Evolutionary conservation across 768 basidiomycete genomes (phyloP).

Genomic region (Lepiota subincarnata): DNA sequence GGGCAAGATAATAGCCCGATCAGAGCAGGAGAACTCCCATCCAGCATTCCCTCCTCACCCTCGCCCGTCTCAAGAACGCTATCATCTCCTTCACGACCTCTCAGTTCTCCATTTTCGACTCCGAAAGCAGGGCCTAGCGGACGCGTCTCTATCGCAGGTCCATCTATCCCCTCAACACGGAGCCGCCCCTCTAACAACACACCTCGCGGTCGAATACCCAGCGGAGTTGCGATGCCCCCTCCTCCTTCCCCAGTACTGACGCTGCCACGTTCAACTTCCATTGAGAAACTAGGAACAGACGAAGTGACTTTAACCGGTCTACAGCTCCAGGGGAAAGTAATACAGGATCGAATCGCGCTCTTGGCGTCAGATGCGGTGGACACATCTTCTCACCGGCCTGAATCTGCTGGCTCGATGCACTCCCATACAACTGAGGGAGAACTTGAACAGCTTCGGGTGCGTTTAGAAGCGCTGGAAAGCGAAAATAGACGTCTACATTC

Average conservation of each 20-base stretch:
- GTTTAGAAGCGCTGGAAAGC: constrained; percentile 61
- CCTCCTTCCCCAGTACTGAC: constrained; percentile 54
- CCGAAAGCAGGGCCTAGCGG: constrained; percentile 49
- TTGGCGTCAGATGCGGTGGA: constrained; percentile 26
- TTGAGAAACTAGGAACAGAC: constrained; percentile 29
- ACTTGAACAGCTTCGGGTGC: constrained; percentile 40
- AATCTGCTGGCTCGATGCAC: constrained; percentile 34
- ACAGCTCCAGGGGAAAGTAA: constrained; percentile 32
- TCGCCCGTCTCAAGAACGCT: constrained; percentile 33
- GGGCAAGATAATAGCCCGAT: constrained; percentile 1
- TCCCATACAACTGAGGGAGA: constrained; percentile 32
- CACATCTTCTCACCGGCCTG: constrained; percentile 30
- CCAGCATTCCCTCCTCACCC: constrained; percentile 25
- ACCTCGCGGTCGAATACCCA: constrained; percentile 64
- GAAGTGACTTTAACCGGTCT: constrained; percentile 25
- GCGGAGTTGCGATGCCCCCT: constrained; percentile 78
- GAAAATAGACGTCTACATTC: constrained; percentile 62
- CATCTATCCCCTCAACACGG: constrained; percentile 27
- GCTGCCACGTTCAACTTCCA: constrained; percentile 2
- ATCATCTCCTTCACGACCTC: constrained; percentile 39
- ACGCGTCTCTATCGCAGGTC: constrained; percentile 29
- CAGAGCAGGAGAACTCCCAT: constrained; percentile 18
- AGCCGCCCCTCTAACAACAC: constrained; percentile 45
- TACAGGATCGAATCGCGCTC: constrained; percentile 48
- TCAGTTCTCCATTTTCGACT: constrained; percentile 65